phyloP scores from a whole-genome alignment of 2,329 filamentous ascomycete species.

The Xylariaceae sp. region DNA sequence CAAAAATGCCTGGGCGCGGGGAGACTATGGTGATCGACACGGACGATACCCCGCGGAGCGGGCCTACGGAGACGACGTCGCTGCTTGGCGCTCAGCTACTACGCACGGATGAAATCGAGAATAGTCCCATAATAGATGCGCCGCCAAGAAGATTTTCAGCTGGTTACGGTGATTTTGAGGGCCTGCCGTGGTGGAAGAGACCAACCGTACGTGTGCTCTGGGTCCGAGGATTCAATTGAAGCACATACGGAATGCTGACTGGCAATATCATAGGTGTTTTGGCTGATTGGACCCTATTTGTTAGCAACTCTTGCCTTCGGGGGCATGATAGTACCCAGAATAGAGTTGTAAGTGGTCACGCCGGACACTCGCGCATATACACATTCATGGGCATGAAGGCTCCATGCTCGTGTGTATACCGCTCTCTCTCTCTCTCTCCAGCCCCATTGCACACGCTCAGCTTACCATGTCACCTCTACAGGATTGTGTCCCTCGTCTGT shows the following conservation, averaged over 20 bases:
- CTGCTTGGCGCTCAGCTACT: slow-evolving; percentile 34
- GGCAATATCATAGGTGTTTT: slow-evolving; percentile 57
- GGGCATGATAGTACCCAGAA: slow-evolving; percentile 75
- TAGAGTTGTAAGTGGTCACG: slow-evolving; percentile 59
- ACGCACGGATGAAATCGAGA: slow-evolving; percentile 17
- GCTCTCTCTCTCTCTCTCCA: not conserved
- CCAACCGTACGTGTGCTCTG: slow-evolving; percentile 50
- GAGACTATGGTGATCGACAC: slow-evolving; percentile 27
- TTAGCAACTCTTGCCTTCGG: slow-evolving; percentile 83
- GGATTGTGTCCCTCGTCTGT: slow-evolving; percentile 77
- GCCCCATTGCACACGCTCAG: not conserved
- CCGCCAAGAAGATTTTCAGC: slow-evolving; percentile 39
- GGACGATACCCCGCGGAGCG: slow-evolving; percentile 18
- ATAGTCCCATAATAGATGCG: slow-evolving; percentile 11
- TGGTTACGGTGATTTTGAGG: slow-evolving; percentile 53
- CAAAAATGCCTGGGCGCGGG: slow-evolving; percentile 14
- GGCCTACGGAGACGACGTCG: slow-evolving; percentile 35
- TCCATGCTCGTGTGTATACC: not conserved
- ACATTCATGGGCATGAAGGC: not conserved
- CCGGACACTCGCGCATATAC: not conserved
- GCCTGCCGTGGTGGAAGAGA: slow-evolving; percentile 55
- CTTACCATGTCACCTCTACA: slow-evolving; percentile 23
- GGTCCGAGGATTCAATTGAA: not conserved
- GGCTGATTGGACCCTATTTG: slow-evolving; percentile 75
- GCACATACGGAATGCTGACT: slow-evolving; percentile 23